These are phyloP conservation scores for Aspergillus phoenicis DNA, from an alignment of 2,329 filamentous ascomycete species.

Conservation along the genomic window DNA sequence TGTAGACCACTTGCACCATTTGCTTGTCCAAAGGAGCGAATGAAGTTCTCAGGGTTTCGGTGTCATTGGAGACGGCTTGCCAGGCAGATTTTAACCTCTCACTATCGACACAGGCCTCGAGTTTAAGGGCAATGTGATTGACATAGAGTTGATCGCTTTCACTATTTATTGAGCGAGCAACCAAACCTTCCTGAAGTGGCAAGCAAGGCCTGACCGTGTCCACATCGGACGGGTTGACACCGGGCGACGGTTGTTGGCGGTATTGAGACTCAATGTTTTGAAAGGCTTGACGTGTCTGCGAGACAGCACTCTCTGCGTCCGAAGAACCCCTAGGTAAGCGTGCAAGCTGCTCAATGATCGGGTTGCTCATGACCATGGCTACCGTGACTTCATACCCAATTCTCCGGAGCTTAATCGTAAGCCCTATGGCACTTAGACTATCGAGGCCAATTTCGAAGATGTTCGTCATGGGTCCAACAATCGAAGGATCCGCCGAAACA, in stretches of 20 bases:
- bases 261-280: slow-evolving; percentile 26
- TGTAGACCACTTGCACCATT: slow-evolving; percentile 40
- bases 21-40: slow-evolving; percentile 41
- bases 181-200: slow-evolving; percentile 37
- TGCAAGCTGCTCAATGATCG: slow-evolving; percentile 38
- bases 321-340: slow-evolving; percentile 22
- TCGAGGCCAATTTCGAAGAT: slow-evolving; percentile 44
- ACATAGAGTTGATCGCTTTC: slow-evolving; percentile 39
- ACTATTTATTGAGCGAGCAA: slow-evolving; percentile 42
- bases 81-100: slow-evolving; percentile 32
- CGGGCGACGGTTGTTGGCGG: slow-evolving; percentile 15
- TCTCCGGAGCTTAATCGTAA: slow-evolving; percentile 38
- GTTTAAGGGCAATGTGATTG: slow-evolving; percentile 42
- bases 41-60: slow-evolving; percentile 44
- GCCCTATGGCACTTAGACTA: slow-evolving; percentile 40
- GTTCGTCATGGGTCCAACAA: slow-evolving; percentile 30
- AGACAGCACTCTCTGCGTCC: background rate
- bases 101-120: slow-evolving; percentile 32
- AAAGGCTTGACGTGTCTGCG: slow-evolving; percentile 16
- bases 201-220: slow-evolving; percentile 31
- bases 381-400: slow-evolving; percentile 39
- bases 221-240: slow-evolving; percentile 17
- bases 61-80: slow-evolving; percentile 30
- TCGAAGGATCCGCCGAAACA: slow-evolving; percentile 21
- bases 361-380: slow-evolving; percentile 39